Percentiles rank a stretch among this genome's conserved stretches.
Evolutionary conservation across 108 stramenopile genomes (phyloP).

Genomic region (Skeletonema costatum): DNA sequence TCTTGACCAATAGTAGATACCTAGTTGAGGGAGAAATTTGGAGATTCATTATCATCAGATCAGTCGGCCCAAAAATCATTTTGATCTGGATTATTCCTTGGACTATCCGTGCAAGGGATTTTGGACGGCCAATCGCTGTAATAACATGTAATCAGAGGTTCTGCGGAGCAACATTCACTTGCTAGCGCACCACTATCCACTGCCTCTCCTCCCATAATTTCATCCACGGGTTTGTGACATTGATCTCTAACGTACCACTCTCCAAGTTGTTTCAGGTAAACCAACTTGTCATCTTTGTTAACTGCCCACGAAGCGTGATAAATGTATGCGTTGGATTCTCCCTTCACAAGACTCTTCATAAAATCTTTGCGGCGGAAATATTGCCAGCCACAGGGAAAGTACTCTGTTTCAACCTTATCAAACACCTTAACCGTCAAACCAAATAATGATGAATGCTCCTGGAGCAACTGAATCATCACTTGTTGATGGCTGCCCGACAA

Average conservation of each 20-base stretch:
- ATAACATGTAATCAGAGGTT: constrained; percentile 70
- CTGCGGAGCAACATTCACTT: constrained; percentile 63
- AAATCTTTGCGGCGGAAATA: not conserved
- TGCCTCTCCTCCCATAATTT: constrained; percentile 5
- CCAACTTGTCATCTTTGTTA: constrained; percentile 77
- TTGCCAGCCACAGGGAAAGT: not conserved
- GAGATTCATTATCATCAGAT: not conserved
- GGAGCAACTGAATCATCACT: not conserved
- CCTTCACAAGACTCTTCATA: constrained; percentile 9
- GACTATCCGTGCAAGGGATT: constrained; percentile 64
- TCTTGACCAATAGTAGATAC: not conserved
- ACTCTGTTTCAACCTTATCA: not conserved
- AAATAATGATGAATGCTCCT: constrained; percentile 1
- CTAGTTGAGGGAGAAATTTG: not conserved
- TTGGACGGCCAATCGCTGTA: constrained; percentile 83
- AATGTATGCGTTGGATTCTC: constrained; percentile 1
- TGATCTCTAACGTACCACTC: constrained; percentile 73
- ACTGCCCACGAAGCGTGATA: constrained; percentile 68
- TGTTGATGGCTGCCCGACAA: constrained; percentile 9
- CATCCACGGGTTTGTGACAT: constrained; percentile 26
- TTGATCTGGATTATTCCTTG: constrained; percentile 55
- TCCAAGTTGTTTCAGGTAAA: constrained; percentile 67
- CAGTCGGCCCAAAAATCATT: constrained; percentile 51
- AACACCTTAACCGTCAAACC: not conserved
- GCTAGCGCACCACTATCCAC: constrained; percentile 14